Percentiles rank a stretch among this genome's conserved stretches.
These are phyloP conservation scores for Lachnellula occidentalis DNA, from an alignment of 2,329 filamentous ascomycete species.

Conservation along the genomic window DNA sequence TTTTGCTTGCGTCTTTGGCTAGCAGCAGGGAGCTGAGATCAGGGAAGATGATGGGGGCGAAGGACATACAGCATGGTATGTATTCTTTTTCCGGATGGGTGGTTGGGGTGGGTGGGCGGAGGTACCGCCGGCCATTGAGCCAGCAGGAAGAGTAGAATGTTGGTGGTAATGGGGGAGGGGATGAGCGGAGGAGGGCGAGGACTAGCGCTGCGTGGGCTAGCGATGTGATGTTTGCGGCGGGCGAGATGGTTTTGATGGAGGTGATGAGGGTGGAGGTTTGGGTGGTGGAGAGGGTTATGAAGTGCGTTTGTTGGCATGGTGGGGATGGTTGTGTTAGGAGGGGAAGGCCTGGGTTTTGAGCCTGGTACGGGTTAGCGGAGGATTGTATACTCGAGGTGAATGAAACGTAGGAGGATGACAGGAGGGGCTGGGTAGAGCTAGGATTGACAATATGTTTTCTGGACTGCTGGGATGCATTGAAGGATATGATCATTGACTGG, in stretches of 20 bases:
- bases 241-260: slow-evolving; percentile 8
- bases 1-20: background rate
- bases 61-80: slow-evolving; percentile 18
- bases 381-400: background rate
- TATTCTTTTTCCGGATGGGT: slow-evolving; percentile 1
- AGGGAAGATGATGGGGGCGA: slow-evolving; percentile 16
- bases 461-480: background rate
- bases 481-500: no score
- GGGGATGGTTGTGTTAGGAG: background rate
- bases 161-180: background rate
- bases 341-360: slow-evolving; percentile 13
- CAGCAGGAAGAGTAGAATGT: slow-evolving; percentile 20
- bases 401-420: background rate
- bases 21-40: slow-evolving; percentile 1
- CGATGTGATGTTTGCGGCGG: slow-evolving; percentile 15
- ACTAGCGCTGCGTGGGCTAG: slow-evolving; percentile 14
- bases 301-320: slow-evolving; percentile 14
- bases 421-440: no score
- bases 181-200: slow-evolving; percentile 9
- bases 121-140: slow-evolving; percentile 21
- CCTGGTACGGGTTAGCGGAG: slow-evolving; percentile 4
- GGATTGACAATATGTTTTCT: no score
- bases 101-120: background rate
- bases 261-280: slow-evolving; percentile 9
- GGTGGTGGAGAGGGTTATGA: slow-evolving; percentile 3